Percentiles rank a stretch among this genome's conserved stretches.
Evolutionary conservation across 768 basidiomycete species (phyloP).

Genomic region (Agrocybe chaxingu): DNA sequence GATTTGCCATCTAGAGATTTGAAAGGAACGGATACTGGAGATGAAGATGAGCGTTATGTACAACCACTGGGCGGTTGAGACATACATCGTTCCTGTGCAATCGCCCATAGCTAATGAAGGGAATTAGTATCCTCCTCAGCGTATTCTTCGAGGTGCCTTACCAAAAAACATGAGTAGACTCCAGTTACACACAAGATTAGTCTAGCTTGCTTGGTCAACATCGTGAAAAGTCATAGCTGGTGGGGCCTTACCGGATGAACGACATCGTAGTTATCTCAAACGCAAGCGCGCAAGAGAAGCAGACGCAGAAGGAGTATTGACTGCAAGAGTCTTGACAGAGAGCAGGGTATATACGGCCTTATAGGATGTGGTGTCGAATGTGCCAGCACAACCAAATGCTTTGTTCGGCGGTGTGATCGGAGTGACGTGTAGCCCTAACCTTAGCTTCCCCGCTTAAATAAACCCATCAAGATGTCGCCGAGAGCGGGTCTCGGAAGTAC

Average conservation of each 20-base stretch:
- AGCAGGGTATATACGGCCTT: not conserved
- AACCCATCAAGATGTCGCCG: too few relatives aligned
- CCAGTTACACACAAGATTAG: constrained; percentile 77
- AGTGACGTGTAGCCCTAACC: constrained; percentile 23
- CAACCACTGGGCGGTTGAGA: constrained; percentile 8
- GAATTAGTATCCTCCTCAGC: not conserved
- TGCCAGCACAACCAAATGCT: constrained; percentile 9
- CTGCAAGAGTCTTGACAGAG: constrained; percentile 4
- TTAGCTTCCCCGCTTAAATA: not conserved
- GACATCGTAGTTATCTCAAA: constrained; percentile 18
- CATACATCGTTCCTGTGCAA: constrained; percentile 91
- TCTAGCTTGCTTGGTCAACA: constrained; percentile 27
- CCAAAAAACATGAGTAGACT: constrained; percentile 87
- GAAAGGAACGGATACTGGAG: constrained; percentile 81
- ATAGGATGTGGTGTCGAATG: not conserved
- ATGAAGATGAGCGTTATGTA: not conserved
- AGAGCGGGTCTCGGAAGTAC: not conserved
- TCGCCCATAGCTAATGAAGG: constrained; percentile 70
- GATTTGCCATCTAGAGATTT: constrained; percentile 59
- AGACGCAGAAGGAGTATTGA: constrained; percentile 2
- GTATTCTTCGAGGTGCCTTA: not conserved
- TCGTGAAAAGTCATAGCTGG: not conserved
- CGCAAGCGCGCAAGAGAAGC: too few relatives aligned
- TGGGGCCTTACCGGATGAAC: constrained; percentile 23
- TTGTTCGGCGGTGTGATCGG: constrained; percentile 7